Percentiles rank a stretch among this genome's conserved stretches.
Conservation (phyloP, 768 basidiomycete species). For the Mycena alexandri region DNA sequence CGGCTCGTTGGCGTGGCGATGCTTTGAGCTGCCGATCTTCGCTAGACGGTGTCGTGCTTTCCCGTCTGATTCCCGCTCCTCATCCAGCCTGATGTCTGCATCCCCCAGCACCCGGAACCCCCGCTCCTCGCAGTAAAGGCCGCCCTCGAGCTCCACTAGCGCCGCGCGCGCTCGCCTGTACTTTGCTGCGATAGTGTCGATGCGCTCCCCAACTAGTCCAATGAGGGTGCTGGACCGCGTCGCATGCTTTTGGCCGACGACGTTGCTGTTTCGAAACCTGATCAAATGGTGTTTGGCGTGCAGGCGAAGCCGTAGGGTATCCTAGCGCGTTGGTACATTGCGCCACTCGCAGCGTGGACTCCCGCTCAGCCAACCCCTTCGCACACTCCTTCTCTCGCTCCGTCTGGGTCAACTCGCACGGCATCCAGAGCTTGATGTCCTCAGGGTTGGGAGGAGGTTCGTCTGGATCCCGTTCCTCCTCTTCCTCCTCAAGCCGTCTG, state of each 20-base stretch:
- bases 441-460: neutral
- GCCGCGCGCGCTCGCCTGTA: neutral
- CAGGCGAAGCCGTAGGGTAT: neutral
- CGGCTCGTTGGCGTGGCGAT: too few species aligned
- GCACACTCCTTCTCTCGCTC: neutral
- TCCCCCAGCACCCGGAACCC: neutral
- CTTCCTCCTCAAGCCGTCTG: too few species aligned
- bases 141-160: too few species aligned
- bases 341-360: neutral
- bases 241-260: neutral
- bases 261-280: neutral
- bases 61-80: too few species aligned
- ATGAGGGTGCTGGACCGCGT: neutral
- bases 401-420: neutral
- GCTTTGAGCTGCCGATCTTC: too few species aligned
- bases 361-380: neutral
- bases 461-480: too few species aligned
- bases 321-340: neutral
- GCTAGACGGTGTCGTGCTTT: too few species aligned
- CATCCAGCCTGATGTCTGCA: too few species aligned
- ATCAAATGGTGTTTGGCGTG: conserved; percentile 1
- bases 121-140: too few species aligned
- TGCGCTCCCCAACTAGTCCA: neutral
- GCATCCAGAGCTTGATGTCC: neutral
- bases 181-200: neutral